phyloP scores from a whole-genome alignment of 805 yeast genomes.

The Starmerella davenportii region DNA sequence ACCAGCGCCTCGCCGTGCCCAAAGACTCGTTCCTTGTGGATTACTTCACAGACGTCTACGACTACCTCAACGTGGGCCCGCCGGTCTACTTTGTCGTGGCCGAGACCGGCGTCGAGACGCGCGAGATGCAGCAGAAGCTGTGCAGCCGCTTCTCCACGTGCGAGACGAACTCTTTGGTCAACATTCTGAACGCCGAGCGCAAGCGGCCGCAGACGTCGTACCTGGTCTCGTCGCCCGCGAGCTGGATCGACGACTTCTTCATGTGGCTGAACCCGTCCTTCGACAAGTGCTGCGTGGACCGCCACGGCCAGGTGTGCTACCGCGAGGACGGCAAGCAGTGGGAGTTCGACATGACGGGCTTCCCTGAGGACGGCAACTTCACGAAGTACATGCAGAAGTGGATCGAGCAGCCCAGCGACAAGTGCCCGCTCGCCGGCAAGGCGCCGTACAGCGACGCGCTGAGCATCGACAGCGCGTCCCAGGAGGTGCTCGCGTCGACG shows the following conservation, averaged over 20 bases:
- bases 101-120: slow-evolving; percentile 41
- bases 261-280: slow-evolving; percentile 73
- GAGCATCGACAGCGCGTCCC: slow-evolving; percentile 29
- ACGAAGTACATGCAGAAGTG: slow-evolving; percentile 57
- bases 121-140: slow-evolving; percentile 47
- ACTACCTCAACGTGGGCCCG: slow-evolving; percentile 70
- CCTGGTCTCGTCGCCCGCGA: slow-evolving; percentile 60
- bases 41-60: slow-evolving; percentile 61
- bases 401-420: slow-evolving; percentile 65
- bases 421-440: slow-evolving; percentile 89
- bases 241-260: slow-evolving; percentile 85
- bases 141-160: slow-evolving; percentile 86
- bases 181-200: slow-evolving; percentile 69
- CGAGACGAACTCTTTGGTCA: slow-evolving; percentile 57
- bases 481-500: slow-evolving; percentile 10
- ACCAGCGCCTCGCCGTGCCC: slow-evolving; percentile 80
- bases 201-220: slow-evolving; percentile 46
- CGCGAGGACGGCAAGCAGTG: slow-evolving; percentile 31
- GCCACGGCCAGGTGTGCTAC: slow-evolving; percentile 30
- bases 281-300: slow-evolving; percentile 63
- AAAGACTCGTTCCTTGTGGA: slow-evolving; percentile 60
- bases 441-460: slow-evolving; percentile 62
- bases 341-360: slow-evolving; percentile 53
- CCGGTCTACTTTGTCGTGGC: slow-evolving; percentile 77
- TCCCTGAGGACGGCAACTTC: slow-evolving; percentile 62